A percentile compares a stretch with the other conserved stretches of the same genome.
These are phyloP conservation scores for Atkinsonella texensis DNA, from an alignment of 2,329 filamentous ascomycete species.

Conservation along the genomic window DNA sequence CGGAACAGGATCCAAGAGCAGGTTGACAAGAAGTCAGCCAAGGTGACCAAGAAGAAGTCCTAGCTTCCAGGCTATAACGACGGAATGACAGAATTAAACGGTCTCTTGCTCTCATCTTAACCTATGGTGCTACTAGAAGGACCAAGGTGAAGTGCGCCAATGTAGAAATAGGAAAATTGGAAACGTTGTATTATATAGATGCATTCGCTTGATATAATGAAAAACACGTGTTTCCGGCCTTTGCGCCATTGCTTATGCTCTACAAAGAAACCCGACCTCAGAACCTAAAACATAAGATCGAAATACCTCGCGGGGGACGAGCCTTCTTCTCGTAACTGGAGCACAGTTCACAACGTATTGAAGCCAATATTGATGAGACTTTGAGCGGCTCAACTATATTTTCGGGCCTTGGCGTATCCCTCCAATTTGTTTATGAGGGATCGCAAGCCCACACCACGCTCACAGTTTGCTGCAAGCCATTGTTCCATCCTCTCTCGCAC, in stretches of 20 bases:
- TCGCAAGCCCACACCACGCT: conserved; percentile 67
- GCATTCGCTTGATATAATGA: background rate
- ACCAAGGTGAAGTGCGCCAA: background rate
- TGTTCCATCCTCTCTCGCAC: conserved; percentile 70
- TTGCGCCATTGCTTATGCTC: background rate
- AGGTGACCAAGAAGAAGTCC: conserved; percentile 2
- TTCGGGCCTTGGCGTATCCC: conserved; percentile 28
- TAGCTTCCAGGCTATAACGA: background rate
- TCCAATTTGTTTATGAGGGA: conserved; percentile 54
- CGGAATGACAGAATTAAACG: background rate
- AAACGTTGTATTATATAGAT: background rate
- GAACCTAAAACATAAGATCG: background rate
- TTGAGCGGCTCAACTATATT: conserved; percentile 9
- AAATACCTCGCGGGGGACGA: background rate
- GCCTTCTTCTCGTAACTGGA: too few relatives aligned
- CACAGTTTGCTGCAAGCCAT: conserved; percentile 71
- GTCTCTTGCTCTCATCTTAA: background rate
- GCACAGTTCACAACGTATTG: too few relatives aligned
- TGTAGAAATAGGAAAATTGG: background rate
- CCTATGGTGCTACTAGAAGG: background rate
- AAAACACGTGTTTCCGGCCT: background rate
- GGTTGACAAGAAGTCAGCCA: conserved; percentile 61
- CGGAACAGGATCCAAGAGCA: conserved; percentile 65
- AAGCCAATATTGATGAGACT: too few relatives aligned
- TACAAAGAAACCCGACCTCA: background rate